Evolutionary conservation across 805 yeast species (phyloP), one percentile per base, ranked within the genome.

Genomic region (Zygosaccharomyces lentus): DNA sequence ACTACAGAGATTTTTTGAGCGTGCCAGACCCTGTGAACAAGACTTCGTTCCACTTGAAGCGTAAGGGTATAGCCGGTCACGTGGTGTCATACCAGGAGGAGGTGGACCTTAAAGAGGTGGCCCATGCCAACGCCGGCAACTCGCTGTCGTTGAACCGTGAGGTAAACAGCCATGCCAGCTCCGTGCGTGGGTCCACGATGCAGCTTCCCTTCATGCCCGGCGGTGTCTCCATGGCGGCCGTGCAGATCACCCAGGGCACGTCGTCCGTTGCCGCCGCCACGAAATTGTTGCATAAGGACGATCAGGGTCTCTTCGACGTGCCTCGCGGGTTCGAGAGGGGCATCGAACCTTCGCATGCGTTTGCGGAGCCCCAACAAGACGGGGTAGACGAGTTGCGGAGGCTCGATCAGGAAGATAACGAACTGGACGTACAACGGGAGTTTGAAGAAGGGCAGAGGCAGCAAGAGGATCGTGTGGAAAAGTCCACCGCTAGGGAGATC

Each of bases 161-260:
- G 43, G 76, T 80, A 51, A 79, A 81, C 12, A 73, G 84, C 6
- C 78, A 78, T 52, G 70, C 70, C n/a, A 83, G 80, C 34, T 70
- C 81, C 1, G 67, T 87, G 2, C 70, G 74, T 38, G 98, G 98
- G 0, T 72, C 80, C 3, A 74, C 95, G 0, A 76, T 80, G 15
- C 85, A 77, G 56, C 67, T 91, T 57, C 99, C 99, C 0, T 93
- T 93, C 61, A 82, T 84, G 47, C 99, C 99, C 0, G 98, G 99
- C 53, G 97, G 98, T 2, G 54, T 78, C n/a, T 67, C 67, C 2
- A 57, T 67, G 53, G 56, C 49, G 31, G 52, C 62, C 3, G 53
- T 55, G 5, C 50, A 56, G 9, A 46, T 46, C 3, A 55, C 54
- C 7, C 46, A 46, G 16, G 55, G 48, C 5, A 49, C 44, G 2